Percentiles rank a stretch among this genome's conserved stretches.
These are phyloP conservation scores for Podospora tetraspora DNA, from an alignment of 495 filamentous ascomycete genomes.

Conservation along the genomic window DNA sequence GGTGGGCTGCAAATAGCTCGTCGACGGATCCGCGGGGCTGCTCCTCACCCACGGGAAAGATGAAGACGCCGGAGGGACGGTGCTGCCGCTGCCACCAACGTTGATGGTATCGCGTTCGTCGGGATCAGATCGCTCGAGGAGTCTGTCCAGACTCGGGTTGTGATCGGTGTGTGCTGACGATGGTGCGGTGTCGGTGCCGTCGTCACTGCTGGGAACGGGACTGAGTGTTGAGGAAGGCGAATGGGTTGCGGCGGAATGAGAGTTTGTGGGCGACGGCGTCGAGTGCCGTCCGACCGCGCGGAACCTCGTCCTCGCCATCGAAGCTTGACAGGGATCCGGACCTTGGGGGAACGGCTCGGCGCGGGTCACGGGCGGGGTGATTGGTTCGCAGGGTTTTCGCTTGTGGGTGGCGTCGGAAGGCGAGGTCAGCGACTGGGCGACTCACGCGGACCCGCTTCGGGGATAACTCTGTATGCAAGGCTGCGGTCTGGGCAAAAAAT, in stretches of 20 bases:
- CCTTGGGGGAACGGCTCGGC: background rate
- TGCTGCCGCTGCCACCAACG: background rate
- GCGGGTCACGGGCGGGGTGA: background rate
- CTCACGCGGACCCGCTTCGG: background rate
- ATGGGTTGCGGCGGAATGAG: slow-evolving; percentile 1
- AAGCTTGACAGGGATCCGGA: background rate
- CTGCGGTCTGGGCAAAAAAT: background rate
- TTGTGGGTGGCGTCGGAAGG: background rate
- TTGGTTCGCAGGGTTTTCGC: background rate
- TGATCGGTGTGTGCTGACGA: background rate
- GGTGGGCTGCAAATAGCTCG: background rate
- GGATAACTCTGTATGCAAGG: background rate
- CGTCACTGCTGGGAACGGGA: background rate
- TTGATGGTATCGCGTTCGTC: background rate
- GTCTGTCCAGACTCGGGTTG: background rate
- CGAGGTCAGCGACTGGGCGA: background rate
- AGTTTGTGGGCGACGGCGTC: background rate
- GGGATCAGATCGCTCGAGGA: background rate
- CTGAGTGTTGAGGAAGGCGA: background rate
- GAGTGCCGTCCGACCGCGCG: background rate
- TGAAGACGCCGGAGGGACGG: background rate
- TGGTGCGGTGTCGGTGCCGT: background rate
- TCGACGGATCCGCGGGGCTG: background rate
- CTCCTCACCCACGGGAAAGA: background rate
- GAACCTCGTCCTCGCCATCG: background rate